These are phyloP conservation scores for Aspergillus pseudotamarii DNA, from an alignment of 2,329 filamentous ascomycete genomes.

Conservation along the genomic window DNA sequence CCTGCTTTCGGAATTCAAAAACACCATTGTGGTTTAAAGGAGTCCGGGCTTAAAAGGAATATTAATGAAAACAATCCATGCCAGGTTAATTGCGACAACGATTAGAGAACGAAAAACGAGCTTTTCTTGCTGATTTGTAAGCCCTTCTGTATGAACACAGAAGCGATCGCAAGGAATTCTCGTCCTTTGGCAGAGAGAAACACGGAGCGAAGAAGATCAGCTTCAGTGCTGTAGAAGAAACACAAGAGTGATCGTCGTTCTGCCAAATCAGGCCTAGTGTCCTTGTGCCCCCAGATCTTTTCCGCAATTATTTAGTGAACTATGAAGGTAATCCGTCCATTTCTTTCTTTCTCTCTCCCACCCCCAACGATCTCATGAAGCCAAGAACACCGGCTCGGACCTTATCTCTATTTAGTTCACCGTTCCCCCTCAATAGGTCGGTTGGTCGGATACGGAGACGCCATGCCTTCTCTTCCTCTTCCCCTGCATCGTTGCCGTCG, in stretches of 20 bases:
- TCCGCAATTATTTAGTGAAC: background rate
- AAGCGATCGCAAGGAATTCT: background rate
- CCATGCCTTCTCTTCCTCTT: slow-evolving; percentile 27
- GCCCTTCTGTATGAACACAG: background rate
- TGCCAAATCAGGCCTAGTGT: slow-evolving; percentile 19
- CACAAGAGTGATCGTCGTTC: slow-evolving; percentile 4
- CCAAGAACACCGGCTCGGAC: slow-evolving; percentile 16
- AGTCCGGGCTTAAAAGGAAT: background rate
- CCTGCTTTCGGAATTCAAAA: slow-evolving; percentile 31
- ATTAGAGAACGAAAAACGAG: background rate
- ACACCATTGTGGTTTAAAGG: slow-evolving; percentile 32
- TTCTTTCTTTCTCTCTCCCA: background rate
- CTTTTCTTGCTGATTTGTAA: background rate
- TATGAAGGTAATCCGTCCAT: background rate
- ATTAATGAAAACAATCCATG: slow-evolving; percentile 10
- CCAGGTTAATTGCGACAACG: background rate
- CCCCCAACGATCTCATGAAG: slow-evolving; percentile 20
- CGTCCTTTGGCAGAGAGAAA: background rate
- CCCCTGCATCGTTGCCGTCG: slow-evolving; percentile 20
- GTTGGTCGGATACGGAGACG: slow-evolving; percentile 14
- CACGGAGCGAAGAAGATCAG: background rate
- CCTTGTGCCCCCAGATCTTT: background rate
- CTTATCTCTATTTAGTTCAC: slow-evolving; percentile 21
- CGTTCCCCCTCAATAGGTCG: slow-evolving; percentile 16
- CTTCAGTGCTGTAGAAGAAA: slow-evolving; percentile 5